A percentile compares a stretch with the other conserved stretches of the same genome.
Conservation (phyloP, 257 asterid genomes). For the Plantago elongata region DNA sequence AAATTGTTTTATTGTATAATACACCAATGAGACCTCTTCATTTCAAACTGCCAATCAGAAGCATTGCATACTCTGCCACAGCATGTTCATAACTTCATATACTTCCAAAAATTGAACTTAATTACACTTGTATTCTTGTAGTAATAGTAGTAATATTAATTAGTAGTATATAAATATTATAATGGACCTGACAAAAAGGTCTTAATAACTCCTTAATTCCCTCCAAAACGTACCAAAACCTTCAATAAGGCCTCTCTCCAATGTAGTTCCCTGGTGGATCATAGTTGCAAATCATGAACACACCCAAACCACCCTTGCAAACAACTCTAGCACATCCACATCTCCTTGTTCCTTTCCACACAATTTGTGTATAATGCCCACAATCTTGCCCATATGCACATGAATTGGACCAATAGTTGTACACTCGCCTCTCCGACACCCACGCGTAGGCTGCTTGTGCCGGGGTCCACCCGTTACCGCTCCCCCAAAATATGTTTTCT, state of each 20-base stretch:
- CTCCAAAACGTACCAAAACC: background rate
- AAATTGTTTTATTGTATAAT: too few relatives aligned
- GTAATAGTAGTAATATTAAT: background rate
- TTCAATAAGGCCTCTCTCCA: constrained; percentile 30
- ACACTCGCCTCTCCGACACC: constrained; percentile 20
- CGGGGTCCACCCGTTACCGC: constrained; percentile 22
- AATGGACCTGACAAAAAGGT: constrained; percentile 10
- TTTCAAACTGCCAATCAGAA: too few relatives aligned
- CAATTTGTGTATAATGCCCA: constrained; percentile 42
- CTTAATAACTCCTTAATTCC: background rate
- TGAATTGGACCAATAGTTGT: constrained; percentile 21
- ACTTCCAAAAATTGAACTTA: background rate
- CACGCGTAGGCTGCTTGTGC: constrained; percentile 22
- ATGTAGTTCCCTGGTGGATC: constrained; percentile 32
- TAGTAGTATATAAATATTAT: background rate
- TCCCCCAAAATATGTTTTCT: constrained; percentile 29
- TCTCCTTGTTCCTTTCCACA: constrained; percentile 27
- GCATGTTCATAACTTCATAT: too few relatives aligned
- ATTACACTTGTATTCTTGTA: background rate
- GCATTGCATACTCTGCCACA: too few relatives aligned
- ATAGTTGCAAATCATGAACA: constrained; percentile 34
- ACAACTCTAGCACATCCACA: constrained; percentile 35
- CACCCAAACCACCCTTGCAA: constrained; percentile 25
- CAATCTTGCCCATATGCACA: constrained; percentile 25
- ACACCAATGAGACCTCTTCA: too few relatives aligned